Conservation (phyloP, 495 filamentous ascomycete species). For the Pseudoneurospora amorphoporcata region DNA sequence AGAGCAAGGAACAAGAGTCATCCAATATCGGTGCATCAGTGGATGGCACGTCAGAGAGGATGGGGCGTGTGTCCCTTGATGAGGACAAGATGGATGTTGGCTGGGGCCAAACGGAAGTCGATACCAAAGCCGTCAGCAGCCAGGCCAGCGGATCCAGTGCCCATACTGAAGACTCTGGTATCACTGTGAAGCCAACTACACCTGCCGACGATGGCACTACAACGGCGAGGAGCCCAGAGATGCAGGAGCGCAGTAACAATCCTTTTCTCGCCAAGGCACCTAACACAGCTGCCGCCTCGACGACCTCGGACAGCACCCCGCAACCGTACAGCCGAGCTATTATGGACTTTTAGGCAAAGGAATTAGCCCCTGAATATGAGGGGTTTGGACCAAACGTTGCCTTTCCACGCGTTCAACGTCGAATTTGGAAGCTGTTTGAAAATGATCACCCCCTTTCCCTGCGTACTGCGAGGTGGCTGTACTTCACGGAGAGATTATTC, state of each 20-base stretch:
- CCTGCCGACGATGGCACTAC: neutral
- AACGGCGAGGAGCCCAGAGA: conserved; percentile 21
- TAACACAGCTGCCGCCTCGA: neutral
- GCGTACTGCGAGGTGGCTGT: neutral
- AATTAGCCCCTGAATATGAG: neutral
- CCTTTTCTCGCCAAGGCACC: conserved; percentile 1
- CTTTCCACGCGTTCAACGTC: neutral
- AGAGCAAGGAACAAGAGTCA: neutral
- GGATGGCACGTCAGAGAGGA: neutral
- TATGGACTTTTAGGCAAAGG: neutral
- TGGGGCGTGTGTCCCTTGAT: conserved; percentile 10
- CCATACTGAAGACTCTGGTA: neutral
- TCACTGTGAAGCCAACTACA: neutral
- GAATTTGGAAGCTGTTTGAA: neutral
- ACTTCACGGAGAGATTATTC: neutral
- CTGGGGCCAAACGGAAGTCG: neutral
- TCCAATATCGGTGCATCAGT: neutral
- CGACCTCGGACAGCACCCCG: neutral
- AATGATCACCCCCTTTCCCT: neutral
- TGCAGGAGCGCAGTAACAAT: conserved; percentile 24
- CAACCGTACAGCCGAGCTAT: neutral
- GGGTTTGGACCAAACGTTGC: neutral
- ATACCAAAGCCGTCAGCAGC: neutral
- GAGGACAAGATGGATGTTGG: neutral
- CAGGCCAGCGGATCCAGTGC: conserved; percentile 1